Conservation (phyloP, 2,329 filamentous ascomycete genomes). For the Chalara sp. region DNA sequence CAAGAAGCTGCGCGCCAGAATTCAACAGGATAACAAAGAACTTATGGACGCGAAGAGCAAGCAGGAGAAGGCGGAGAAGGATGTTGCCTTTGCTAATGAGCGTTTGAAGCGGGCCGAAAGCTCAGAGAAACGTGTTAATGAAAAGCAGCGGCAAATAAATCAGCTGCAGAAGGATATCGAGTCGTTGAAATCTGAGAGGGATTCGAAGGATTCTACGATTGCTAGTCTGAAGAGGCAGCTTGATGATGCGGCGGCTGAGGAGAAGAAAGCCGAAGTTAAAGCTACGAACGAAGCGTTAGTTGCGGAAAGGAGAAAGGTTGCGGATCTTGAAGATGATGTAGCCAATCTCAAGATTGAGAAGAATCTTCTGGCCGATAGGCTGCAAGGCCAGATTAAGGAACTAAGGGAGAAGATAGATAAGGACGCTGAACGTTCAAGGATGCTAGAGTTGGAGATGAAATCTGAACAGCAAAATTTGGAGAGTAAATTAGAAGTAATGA, state of each 20-base stretch:
- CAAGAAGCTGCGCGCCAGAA: constrained; percentile 68
- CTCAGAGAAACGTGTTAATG: constrained; percentile 47
- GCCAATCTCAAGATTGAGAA: constrained; percentile 72
- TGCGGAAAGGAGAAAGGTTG: constrained; percentile 50
- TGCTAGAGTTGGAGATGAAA: constrained; percentile 70
- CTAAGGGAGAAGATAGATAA: constrained; percentile 66
- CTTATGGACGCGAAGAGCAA: constrained; percentile 51
- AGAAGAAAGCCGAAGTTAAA: constrained; percentile 59
- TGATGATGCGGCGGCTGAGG: constrained; percentile 58
- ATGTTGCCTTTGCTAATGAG: constrained; percentile 40
- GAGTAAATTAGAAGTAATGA: constrained; percentile 82
- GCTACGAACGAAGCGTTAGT: constrained; percentile 62
- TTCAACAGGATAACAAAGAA: constrained; percentile 59
- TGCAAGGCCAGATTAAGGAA: constrained; percentile 62
- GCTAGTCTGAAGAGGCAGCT: constrained; percentile 64
- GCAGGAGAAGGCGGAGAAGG: constrained; percentile 50
- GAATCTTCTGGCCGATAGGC: constrained; percentile 64
- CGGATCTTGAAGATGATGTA: constrained; percentile 50
- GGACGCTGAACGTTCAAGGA: constrained; percentile 62
- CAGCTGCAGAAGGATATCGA: constrained; percentile 52
- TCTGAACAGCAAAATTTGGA: constrained; percentile 74
- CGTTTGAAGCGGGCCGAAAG: constrained; percentile 44
- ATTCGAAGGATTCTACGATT: constrained; percentile 58
- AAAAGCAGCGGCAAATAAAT: constrained; percentile 43
- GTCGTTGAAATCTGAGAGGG: constrained; percentile 53